Conservation (phyloP, 2,329 filamentous ascomycete genomes). For the Trichothecium sympodiale region DNA sequence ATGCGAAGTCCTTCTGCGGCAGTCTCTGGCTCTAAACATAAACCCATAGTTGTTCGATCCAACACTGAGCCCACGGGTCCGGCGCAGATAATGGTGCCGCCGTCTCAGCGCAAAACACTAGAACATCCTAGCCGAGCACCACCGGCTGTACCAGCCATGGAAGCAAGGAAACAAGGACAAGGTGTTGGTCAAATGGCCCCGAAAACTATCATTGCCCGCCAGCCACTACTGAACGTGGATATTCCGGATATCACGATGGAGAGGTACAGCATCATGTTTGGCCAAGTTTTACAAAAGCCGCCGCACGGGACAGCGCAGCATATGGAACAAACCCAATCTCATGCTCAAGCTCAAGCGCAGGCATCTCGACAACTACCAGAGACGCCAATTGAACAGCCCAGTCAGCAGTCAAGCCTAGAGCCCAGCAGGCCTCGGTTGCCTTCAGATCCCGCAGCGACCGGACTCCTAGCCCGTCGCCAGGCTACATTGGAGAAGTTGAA, state of each 20-base stretch:
- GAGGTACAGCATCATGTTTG: slow-evolving; percentile 91
- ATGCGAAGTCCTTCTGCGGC: background rate
- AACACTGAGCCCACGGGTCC: slow-evolving; percentile 1
- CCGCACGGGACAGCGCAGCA: slow-evolving; percentile 2
- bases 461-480: slow-evolving; percentile 44
- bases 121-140: background rate
- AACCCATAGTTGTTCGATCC: slow-evolving; percentile 2
- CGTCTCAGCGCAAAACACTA: background rate
- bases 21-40: background rate
- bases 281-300: slow-evolving; percentile 50
- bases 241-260: slow-evolving; percentile 77
- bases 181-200: background rate
- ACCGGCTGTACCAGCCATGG: background rate
- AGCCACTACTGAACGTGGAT: slow-evolving; percentile 54
- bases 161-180: background rate
- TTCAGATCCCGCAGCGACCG: slow-evolving; percentile 10
- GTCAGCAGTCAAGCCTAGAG: background rate
- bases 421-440: background rate
- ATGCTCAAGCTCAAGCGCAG: slow-evolving; percentile 2
- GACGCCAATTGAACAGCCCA: slow-evolving; percentile 1
- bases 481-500: slow-evolving; percentile 47
- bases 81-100: background rate
- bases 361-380: background rate
- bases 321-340: slow-evolving; percentile 12
- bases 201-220: slow-evolving; percentile 2